Base-by-base conservation (phyloP, 805 yeast genomes). In the Yamadazyma scolyti region DNA sequence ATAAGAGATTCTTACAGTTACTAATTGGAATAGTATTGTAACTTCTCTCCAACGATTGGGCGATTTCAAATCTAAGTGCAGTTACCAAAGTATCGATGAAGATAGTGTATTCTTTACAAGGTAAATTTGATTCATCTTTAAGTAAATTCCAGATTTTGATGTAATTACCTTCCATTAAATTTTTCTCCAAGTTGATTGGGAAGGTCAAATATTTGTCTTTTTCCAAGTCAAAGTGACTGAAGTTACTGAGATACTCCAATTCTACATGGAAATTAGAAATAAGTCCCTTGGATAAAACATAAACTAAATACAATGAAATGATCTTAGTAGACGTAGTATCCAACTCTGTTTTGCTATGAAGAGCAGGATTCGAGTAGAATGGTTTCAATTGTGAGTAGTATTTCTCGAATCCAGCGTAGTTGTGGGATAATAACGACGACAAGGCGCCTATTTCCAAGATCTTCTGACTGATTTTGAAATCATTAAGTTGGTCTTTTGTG, bases 141-240 rank as follows among this genome's bases (percentile, higher is more conserved):
- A 83, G 71, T 33, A 84, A 71, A 45, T 76, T 80, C 82, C 93
- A 84, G 27, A 89, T 90, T 58, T 85, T 85, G 57, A 87, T 93
- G 59, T 89, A 93, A 43, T 90, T 83, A 25, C 98, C 98, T 61
- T 93, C 97, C 82, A 90, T 87, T 43, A 93, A 74, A 82, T 94
- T 86, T 43, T 85, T 79, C 56, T 93, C 97, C 47, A 93, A 77
- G 45, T 79, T 79, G 32, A 90, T 79, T 15, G 97, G 97, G 54
- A 88, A 88, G 28, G 77, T 73, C 44, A 90, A 66, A 54, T 71
- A 85, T 43, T 71, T 66, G 54, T 65, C 72, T 21, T 49, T 31
- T n/a, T 85, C 95, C 20, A 70, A 66, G 44, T 86, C 90, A 39
- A 76, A 65, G 31, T 70, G 69, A 13, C 54, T 51, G 30, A 63